Conservation (phyloP, 2,329 filamentous ascomycete species). For the Trichophyton rubrum region DNA sequence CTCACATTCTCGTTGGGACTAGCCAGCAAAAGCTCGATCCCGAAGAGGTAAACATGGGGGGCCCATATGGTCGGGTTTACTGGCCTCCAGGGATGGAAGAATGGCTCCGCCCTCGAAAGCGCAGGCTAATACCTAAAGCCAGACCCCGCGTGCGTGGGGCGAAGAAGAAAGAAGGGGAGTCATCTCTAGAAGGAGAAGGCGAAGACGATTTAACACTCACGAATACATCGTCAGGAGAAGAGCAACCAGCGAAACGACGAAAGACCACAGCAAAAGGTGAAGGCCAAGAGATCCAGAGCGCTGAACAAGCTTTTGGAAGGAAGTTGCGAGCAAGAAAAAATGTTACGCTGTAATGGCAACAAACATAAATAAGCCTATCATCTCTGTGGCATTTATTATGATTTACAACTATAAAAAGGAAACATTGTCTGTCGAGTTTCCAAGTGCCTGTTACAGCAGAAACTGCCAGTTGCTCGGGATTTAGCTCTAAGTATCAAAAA, state of each 20-base stretch:
- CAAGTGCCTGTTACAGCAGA: too few relatives aligned
- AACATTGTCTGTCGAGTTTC: too few relatives aligned
- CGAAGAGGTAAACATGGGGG: constrained; percentile 75
- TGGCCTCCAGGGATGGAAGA: constrained; percentile 86
- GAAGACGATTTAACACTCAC: not conserved
- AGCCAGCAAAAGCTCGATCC: constrained; percentile 34
- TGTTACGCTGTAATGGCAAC: not conserved
- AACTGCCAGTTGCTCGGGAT: too few relatives aligned
- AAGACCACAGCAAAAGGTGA: not conserved
- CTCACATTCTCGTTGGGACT: constrained; percentile 29
- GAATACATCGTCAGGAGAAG: not conserved
- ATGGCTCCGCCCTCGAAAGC: constrained; percentile 70
- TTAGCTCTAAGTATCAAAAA: too few relatives aligned
- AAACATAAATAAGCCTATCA: too few relatives aligned
- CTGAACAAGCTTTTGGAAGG: not conserved
- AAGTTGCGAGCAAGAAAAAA: not conserved
- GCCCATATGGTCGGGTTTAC: constrained; percentile 67
- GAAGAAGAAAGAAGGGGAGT: not conserved
- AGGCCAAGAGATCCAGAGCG: not conserved
- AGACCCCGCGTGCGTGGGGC: not conserved
- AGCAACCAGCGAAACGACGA: not conserved
- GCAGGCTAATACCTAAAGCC: constrained; percentile 1
- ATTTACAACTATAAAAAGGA: too few relatives aligned
- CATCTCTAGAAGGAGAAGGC: not conserved
- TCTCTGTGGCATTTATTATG: too few relatives aligned